These are phyloP conservation scores for Citrus glauca DNA, from an alignment of 345 rosid species.

Conservation along the genomic window DNA sequence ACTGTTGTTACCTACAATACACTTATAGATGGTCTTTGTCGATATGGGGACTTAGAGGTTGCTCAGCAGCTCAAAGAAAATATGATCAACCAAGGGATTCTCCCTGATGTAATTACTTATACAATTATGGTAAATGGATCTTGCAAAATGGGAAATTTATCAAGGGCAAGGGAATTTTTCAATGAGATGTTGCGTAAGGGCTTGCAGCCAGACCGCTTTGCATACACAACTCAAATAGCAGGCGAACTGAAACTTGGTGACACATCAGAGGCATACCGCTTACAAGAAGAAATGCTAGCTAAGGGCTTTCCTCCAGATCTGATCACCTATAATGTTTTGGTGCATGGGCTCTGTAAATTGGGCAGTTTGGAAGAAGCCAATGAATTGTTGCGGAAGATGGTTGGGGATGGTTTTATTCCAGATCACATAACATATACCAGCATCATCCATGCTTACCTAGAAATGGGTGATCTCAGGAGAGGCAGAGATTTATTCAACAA, in stretches of 20 bases:
- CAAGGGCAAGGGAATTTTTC: conserved; percentile 41
- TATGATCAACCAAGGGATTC: conserved; percentile 43
- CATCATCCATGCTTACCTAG: conserved; percentile 50
- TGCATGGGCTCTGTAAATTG: conserved; percentile 47
- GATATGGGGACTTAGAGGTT: conserved; percentile 45
- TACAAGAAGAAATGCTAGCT: conserved; percentile 59
- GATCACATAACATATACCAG: conserved; percentile 66
- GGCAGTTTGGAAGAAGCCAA: conserved; percentile 45
- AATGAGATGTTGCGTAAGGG: conserved; percentile 58
- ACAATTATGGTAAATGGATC: conserved; percentile 61
- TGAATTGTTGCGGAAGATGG: conserved; percentile 46
- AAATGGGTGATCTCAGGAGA: conserved; percentile 43
- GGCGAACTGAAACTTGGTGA: conserved; percentile 56
- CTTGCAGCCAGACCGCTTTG: conserved; percentile 49
- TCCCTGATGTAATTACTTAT: conserved; percentile 64
- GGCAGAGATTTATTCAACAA: conserved; percentile 46
- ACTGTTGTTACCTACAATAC: conserved; percentile 57
- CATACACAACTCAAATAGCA: conserved; percentile 45
- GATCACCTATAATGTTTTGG: conserved; percentile 50
- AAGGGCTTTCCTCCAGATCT: conserved; percentile 48
- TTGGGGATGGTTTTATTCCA: conserved; percentile 43
- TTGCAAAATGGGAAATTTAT: conserved; percentile 47
- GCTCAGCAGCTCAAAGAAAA: conserved; percentile 59
- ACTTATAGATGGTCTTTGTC: conserved; percentile 64
- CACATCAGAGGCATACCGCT: conserved; percentile 36